Conservation (phyloP, 1,139 yeast genomes). For the Pichia sp. region DNA sequence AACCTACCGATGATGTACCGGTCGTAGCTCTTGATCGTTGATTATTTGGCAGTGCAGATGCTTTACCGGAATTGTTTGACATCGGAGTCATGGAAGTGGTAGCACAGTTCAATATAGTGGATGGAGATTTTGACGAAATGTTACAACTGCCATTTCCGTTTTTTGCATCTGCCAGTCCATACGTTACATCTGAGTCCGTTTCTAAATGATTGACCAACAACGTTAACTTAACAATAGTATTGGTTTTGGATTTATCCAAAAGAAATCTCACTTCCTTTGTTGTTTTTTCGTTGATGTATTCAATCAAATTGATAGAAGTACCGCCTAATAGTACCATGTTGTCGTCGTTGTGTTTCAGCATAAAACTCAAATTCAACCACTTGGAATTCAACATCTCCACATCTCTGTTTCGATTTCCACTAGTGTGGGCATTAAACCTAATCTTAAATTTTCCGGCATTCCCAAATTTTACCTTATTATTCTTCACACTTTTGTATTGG, state of each 20-base stretch:
- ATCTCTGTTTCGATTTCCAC: conserved; percentile 23
- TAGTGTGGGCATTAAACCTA: conserved; percentile 29
- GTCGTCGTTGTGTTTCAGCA: conserved; percentile 24
- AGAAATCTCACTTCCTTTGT: conserved; percentile 54
- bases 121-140: not conserved
- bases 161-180: not conserved
- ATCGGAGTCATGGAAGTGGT: too few species aligned
- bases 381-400: conserved; percentile 26
- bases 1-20: too few species aligned
- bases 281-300: conserved; percentile 52
- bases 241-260: conserved; percentile 70
- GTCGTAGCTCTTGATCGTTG: too few species aligned
- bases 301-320: conserved; percentile 61
- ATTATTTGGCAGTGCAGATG: too few species aligned
- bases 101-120: not conserved
- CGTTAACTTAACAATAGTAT: conserved; percentile 57
- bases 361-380: conserved; percentile 29
- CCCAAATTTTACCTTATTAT: conserved; percentile 45
- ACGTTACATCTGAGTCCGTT: conserved; percentile 1
- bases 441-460: conserved; percentile 19
- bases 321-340: conserved; percentile 49
- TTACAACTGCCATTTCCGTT: too few species aligned
- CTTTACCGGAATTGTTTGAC: too few species aligned
- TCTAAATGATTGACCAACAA: conserved; percentile 21
- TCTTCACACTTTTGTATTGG: conserved; percentile 25